Base-by-base conservation (phyloP, 306 rosid species). In the Castanea crenata region DNA sequence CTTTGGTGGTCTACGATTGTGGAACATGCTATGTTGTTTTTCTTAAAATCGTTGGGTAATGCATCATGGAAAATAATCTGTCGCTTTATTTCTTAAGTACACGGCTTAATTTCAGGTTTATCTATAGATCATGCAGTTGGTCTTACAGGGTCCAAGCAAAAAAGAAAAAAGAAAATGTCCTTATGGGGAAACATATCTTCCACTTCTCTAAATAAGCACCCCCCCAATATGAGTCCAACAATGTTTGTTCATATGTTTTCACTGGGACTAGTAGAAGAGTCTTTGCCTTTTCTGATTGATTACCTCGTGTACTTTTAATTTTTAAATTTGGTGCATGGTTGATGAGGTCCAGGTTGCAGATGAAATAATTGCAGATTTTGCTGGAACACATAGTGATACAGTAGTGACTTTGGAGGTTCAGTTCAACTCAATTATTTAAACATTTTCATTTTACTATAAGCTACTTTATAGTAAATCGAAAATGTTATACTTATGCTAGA, bases 291-390 rank as follows among this genome's bases (percentile, higher is more conserved):
- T 80, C 13, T 20, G 55, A 74, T 69, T 63, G 41, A 14, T 27
- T 31, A 63, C 38, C n/a, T 63, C 1, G 5, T 5, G 41, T 29
- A 31, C 54, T 20, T 69, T 18, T 1, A 69, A 69, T 69, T 34
- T 34, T 34, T 38, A 0, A 31, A 34, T n/a, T 55, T 69, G n/a
- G 20, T 56, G 23, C 21, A 20, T 64, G 67, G 59, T 69, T 78
- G 56, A 23, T 15, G 54, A 18, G 35, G 67, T 76, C 54, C 87
- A 84, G 82, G 74, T 84, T 10, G 87, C 87, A 18, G 82, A 80
- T 80, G 85, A 84, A 58, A 59, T 84, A 18, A 52, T 84, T 35
- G 31, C 82, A 6, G 78, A 84, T 56, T 77, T 67, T 29, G 15
- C 77, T 35, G 78, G 74, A 77, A 29, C 31, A 49, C 67, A 52